A percentile compares a stretch with the other conserved stretches of the same genome.
These are phyloP conservation scores for Serendipita sp. DNA, from an alignment of 768 basidiomycete species.

Conservation along the genomic window DNA sequence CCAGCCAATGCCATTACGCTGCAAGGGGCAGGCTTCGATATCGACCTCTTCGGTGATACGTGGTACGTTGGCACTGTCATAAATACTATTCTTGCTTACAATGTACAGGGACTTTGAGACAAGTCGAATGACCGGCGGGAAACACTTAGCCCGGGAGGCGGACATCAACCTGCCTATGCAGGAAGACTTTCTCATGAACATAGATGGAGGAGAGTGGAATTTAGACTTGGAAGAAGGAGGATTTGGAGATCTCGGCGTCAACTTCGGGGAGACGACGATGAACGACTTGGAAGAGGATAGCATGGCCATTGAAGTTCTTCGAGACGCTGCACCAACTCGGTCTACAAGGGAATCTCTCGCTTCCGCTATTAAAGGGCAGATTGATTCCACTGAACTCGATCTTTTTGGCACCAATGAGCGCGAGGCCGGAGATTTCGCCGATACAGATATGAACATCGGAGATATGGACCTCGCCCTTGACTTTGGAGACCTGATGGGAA, in stretches of 20 bases:
- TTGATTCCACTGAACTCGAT: conserved; percentile 41
- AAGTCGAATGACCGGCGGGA: conserved; percentile 47
- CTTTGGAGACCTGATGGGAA: conserved; percentile 50
- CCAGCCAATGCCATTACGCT: conserved; percentile 81
- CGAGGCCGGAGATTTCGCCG: conserved; percentile 40
- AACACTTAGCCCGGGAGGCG: conserved; percentile 68
- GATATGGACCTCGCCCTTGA: conserved; percentile 51
- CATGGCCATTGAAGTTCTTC: conserved; percentile 60
- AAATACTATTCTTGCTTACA: background rate
- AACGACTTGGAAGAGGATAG: conserved; percentile 32
- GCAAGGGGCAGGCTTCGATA: conserved; percentile 40
- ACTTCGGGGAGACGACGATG: conserved; percentile 15
- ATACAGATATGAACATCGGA: conserved; percentile 33
- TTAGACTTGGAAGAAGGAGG: conserved; percentile 60
- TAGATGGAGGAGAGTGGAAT: conserved; percentile 39
- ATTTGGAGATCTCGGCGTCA: conserved; percentile 45
- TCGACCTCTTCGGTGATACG: conserved; percentile 71
- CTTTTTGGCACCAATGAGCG: conserved; percentile 31
- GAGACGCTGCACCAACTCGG: conserved; percentile 42
- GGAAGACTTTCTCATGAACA: conserved; percentile 50
- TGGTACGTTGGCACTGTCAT: conserved; percentile 35
- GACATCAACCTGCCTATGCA: conserved; percentile 77
- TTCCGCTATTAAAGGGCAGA: conserved; percentile 39
- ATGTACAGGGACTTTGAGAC: conserved; percentile 59
- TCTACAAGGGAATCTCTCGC: conserved; percentile 39